Percentiles rank a stretch among this genome's conserved stretches.
Conservation (phyloP, 2,329 filamentous ascomycete genomes). For the Aspergillus flavus region DNA sequence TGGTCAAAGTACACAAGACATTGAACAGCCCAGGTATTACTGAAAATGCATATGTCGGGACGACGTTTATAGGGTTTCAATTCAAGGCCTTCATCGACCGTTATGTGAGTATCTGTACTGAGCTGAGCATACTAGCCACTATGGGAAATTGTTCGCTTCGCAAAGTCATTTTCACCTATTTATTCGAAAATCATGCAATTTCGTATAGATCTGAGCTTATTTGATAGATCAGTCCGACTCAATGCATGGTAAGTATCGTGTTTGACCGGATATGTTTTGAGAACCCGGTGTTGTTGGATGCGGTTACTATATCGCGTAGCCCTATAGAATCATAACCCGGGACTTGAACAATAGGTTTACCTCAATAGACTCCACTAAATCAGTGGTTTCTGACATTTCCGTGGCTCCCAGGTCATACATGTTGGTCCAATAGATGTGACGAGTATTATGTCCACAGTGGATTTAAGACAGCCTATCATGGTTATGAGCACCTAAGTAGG, state of each 20-base stretch:
- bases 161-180: too few species aligned
- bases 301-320: too few species aligned
- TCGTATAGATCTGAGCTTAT: not conserved
- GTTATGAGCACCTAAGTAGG: not conserved
- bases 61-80: not conserved
- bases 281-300: too few species aligned
- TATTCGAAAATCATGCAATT: too few species aligned
- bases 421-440: not conserved
- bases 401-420: not conserved
- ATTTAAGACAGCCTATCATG: not conserved
- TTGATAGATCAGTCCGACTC: not conserved
- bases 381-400: not conserved
- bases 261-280: too few species aligned
- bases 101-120: not conserved
- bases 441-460: not conserved
- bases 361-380: not conserved
- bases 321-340: too few species aligned
- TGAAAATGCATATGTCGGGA: not conserved
- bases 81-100: not conserved
- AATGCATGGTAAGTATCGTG: too few species aligned
- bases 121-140: not conserved
- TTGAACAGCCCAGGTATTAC: not conserved
- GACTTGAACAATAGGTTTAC: not conserved
- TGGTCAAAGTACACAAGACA: not conserved
- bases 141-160: too few species aligned